phyloP scores from a whole-genome alignment of 2,329 filamentous ascomycete species.

The Monilinia fructicola region DNA sequence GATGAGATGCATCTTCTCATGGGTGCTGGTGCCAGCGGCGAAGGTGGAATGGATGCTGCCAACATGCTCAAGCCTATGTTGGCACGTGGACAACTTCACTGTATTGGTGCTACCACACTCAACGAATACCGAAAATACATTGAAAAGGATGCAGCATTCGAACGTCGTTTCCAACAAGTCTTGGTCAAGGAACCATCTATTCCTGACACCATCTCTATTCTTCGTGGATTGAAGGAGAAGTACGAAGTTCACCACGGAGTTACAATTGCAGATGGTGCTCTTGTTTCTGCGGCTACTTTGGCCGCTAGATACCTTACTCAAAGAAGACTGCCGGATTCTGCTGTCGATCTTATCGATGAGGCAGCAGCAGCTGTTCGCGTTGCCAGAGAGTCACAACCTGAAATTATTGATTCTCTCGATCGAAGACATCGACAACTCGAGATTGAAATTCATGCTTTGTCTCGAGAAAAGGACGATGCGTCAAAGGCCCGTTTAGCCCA shows the following conservation, averaged over 20 bases:
- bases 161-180: constrained; percentile 97
- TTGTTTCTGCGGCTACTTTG: constrained; percentile 87
- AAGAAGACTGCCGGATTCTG: constrained; percentile 88
- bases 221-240: constrained; percentile 96
- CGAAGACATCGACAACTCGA: constrained; percentile 85
- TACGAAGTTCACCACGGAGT: constrained; percentile 99
- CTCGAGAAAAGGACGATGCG: constrained; percentile 91
- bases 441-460: constrained; percentile 94
- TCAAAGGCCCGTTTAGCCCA: constrained; percentile 79
- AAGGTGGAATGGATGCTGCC: constrained; percentile 97
- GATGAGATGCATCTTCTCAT: constrained; percentile 98
- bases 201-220: constrained; percentile 89
- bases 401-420: constrained; percentile 92
- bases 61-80: constrained; percentile 98
- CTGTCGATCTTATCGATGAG: constrained; percentile 94
- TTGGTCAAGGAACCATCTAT: constrained; percentile 92
- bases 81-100: constrained; percentile 92
- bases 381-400: constrained; percentile 91
- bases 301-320: constrained; percentile 91
- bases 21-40: constrained; percentile 91
- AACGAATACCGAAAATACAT: constrained; percentile 98
- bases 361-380: constrained; percentile 95
- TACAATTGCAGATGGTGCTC: constrained; percentile 89
- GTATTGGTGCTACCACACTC: constrained; percentile 94
- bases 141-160: constrained; percentile 96